Conservation (phyloP, 2,329 filamentous ascomycete genomes). For the Phialocephala sp. region DNA sequence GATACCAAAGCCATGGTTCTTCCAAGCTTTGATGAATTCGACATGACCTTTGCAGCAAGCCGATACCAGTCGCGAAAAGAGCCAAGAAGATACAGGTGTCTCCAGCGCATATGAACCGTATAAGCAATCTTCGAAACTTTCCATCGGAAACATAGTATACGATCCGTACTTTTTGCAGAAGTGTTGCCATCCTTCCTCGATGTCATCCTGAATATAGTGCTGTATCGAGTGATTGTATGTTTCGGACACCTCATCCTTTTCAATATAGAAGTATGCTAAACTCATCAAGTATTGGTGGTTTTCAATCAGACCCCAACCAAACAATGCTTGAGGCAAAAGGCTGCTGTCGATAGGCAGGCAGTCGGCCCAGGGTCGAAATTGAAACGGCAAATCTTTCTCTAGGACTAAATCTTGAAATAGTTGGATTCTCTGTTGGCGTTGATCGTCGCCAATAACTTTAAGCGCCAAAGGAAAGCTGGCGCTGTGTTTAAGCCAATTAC, state of each 20-base stretch:
- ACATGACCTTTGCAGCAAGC: not conserved
- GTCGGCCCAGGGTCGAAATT: conserved; percentile 22
- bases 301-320: conserved; percentile 25
- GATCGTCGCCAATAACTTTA: not conserved
- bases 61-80: not conserved
- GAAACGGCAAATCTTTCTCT: conserved; percentile 14
- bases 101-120: not conserved
- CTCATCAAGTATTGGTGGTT: conserved; percentile 18
- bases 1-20: not conserved
- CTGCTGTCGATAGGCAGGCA: not conserved
- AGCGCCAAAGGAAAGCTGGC: too few relatives aligned
- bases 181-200: not conserved
- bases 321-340: not conserved
- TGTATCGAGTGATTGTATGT: not conserved
- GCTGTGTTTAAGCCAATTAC: conserved; percentile 25
- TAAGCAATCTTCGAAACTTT: conserved; percentile 4
- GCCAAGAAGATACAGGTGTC: not conserved
- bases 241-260: too few relatives aligned
- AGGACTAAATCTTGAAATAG: conserved; percentile 16
- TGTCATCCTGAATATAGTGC: not conserved
- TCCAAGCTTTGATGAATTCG: not conserved
- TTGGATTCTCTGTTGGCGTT: not conserved
- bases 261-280: not conserved
- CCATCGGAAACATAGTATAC: not conserved
- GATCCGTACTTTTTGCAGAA: not conserved